Base-by-base conservation (phyloP, 1,284 basidiomycete species). In the Phenoliferia sp. region DNA sequence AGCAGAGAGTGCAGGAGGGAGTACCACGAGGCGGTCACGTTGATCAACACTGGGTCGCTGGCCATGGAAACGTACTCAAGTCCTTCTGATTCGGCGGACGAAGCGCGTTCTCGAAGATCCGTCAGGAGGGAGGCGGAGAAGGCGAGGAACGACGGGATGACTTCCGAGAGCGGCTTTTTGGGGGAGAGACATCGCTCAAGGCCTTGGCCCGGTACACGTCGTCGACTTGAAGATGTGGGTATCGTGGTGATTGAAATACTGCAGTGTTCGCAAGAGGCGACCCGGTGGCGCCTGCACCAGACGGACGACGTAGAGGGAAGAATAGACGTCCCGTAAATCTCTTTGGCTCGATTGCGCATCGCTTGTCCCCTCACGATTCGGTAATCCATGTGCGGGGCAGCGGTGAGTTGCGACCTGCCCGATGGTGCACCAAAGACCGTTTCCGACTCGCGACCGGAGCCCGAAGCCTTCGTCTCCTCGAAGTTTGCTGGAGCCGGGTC, bases 1-100 rank as follows among this genome's bases (percentile, higher is more conserved):
- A 91, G 81, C 31, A 92, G 79, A 1, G 88, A 87, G 0, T 85
- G 85, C 12, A 92, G 81, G 10, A 92, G 82, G 77, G 87, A 83
- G 78, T 90, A 92, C 90, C 90, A 92, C 69, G 87, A 85, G 35
- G 84, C 80, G 35, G 88, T 87, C 1, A 48, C 71, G 26, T 62
- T 74, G 54, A 70, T 59, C 59, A 44, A 58, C 64, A 71, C 64
- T 19, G 57, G 28, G 56, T 28, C 35, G 16, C 65, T 59, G 36
- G 58, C 57, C 33, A 48, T 55, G 35, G 65, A 80, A 76, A 63
- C 81, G 77, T n/a, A 71, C 70, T 65, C 77, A 69, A 26, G 44
- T 28, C 34, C 39, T 29, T 73, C 66, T 68, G 35, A 72, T 70
- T 80, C 79, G 35, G 79, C 77, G 19, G 78, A 77, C 4, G 50